phyloP scores from a whole-genome alignment of 75 land plant species.

The Adiantum capillusveneris region DNA sequence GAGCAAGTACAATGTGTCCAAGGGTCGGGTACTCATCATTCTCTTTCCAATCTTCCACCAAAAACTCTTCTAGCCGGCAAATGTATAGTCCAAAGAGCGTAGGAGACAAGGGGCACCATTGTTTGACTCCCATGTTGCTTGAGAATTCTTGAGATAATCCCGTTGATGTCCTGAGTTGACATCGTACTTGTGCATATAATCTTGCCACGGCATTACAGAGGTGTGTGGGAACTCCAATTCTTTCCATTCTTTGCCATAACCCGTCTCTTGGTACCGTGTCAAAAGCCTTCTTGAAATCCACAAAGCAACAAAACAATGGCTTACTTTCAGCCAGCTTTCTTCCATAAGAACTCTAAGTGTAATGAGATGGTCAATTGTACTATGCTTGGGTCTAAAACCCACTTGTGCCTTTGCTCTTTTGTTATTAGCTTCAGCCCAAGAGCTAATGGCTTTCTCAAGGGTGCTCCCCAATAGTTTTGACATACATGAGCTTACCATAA shows the following conservation, averaged over 20 bases:
- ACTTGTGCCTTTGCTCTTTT: background rate
- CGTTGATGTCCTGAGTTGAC: background rate
- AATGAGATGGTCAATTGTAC: background rate
- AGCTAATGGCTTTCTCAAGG: background rate
- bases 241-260: conserved; percentile 1
- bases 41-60: background rate
- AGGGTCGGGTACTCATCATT: background rate
- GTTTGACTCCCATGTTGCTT: no score
- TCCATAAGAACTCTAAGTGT: background rate
- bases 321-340: background rate
- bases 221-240: background rate
- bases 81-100: background rate
- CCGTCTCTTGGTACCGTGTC: background rate
- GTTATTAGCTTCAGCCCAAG: background rate
- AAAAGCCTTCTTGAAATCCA: conserved; percentile 4
- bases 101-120: background rate
- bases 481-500: background rate
- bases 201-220: background rate
- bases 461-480: background rate
- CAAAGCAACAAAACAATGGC: background rate
- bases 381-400: background rate
- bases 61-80: background rate
- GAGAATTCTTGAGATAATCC: background rate
- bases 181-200: background rate
- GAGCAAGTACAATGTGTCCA: background rate